These are phyloP conservation scores for Phaeosphaeriaceae sp. DNA, from an alignment of 2,329 filamentous ascomycete species.

Conservation along the genomic window DNA sequence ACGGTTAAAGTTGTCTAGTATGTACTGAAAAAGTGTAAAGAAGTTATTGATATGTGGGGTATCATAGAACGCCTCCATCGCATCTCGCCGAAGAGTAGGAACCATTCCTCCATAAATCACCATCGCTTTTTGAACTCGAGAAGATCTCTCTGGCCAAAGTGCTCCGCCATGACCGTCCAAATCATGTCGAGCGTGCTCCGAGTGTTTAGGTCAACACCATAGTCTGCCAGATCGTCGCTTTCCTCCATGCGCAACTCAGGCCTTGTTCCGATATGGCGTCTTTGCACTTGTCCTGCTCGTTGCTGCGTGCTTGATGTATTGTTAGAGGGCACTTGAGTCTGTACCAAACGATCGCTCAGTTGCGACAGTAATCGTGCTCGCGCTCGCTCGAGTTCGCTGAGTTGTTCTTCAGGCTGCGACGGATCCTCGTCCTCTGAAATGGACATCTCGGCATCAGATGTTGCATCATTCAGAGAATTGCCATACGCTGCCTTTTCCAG, in stretches of 20 bases:
- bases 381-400: slow-evolving; percentile 57
- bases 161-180: slow-evolving; percentile 83
- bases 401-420: slow-evolving; percentile 11
- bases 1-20: not conserved
- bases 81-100: not conserved
- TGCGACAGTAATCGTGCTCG: slow-evolving; percentile 57
- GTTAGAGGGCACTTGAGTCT: slow-evolving; percentile 18
- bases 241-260: not conserved
- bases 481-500: not conserved
- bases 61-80: slow-evolving; percentile 4
- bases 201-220: slow-evolving; percentile 53
- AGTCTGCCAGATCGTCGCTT: not conserved
- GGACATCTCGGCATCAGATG: slow-evolving; percentile 27
- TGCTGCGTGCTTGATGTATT: not conserved
- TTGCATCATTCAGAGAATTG: slow-evolving; percentile 3
- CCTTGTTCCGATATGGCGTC: not conserved
- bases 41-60: slow-evolving; percentile 2
- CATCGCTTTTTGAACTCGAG: slow-evolving; percentile 71
- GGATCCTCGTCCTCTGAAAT: slow-evolving; percentile 29
- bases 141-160: slow-evolving; percentile 88
- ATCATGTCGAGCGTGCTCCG: slow-evolving; percentile 90
- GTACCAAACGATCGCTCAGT: slow-evolving; percentile 45
- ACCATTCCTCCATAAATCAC: slow-evolving; percentile 8
- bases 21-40: not conserved
- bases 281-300: not conserved